These are phyloP conservation scores for Aspergillus cejpii DNA, from an alignment of 2,329 filamentous ascomycete genomes.

Conservation along the genomic window DNA sequence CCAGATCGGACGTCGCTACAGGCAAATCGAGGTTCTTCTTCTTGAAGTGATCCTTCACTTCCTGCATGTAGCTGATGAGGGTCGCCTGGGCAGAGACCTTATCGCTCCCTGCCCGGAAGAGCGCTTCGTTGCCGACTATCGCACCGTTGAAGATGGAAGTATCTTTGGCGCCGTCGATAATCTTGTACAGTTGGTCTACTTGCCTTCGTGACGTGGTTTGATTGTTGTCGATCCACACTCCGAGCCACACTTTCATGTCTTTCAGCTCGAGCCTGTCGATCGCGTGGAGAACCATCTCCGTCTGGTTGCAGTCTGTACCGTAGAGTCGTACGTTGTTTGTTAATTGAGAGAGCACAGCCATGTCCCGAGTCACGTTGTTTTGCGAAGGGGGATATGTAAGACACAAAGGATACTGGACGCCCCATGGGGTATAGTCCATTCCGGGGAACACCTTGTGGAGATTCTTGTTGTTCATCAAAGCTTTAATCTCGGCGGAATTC, in stretches of 20 bases:
- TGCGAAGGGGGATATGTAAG: constrained; percentile 70
- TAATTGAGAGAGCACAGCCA: constrained; percentile 82
- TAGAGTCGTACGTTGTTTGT: constrained; percentile 85
- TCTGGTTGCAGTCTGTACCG: constrained; percentile 96
- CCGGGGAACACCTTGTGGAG: constrained; percentile 92
- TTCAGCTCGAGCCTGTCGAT: constrained; percentile 65
- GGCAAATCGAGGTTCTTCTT: constrained; percentile 61
- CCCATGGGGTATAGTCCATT: constrained; percentile 90
- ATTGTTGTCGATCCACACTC: constrained; percentile 86
- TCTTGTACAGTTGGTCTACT: constrained; percentile 72
- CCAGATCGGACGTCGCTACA: constrained; percentile 81
- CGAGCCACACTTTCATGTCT: constrained; percentile 84
- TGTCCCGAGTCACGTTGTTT: constrained; percentile 87
- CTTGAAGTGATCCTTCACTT: constrained; percentile 67
- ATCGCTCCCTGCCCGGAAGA: constrained; percentile 45
- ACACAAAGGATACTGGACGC: constrained; percentile 84
- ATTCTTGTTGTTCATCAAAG: constrained; percentile 68
- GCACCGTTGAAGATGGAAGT: constrained; percentile 52
- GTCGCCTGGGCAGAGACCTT: constrained; percentile 59
- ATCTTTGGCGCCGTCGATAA: constrained; percentile 55
- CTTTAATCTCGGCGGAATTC: constrained; percentile 72
- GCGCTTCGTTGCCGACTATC: constrained; percentile 58
- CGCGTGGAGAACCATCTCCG: constrained; percentile 81
- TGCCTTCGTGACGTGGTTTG: constrained; percentile 77
- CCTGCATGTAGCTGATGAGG: constrained; percentile 58